phyloP scores from a whole-genome alignment of 2,329 filamentous ascomycete species.

The Teratosphaeria destructans region DNA sequence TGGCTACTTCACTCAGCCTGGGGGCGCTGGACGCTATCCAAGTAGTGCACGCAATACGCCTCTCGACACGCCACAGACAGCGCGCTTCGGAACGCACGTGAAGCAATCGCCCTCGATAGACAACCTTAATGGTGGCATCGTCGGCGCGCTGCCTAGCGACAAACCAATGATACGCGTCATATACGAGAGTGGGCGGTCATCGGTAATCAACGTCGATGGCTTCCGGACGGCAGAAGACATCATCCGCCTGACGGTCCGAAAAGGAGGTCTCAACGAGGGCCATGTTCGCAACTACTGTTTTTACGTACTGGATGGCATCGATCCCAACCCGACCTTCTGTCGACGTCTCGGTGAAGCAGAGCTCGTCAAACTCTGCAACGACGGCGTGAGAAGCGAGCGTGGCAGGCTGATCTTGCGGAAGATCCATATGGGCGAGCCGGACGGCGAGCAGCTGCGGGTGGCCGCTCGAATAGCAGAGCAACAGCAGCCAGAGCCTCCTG shows the following conservation, averaged over 20 bases:
- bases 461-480: conserved; percentile 84
- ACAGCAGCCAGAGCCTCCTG: conserved; percentile 47
- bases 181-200: conserved; percentile 80
- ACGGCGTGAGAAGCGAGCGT: conserved; percentile 72
- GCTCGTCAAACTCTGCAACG: conserved; percentile 81
- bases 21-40: conserved; percentile 34
- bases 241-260: conserved; percentile 77
- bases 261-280: conserved; percentile 78
- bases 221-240: conserved; percentile 90
- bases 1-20: conserved; percentile 41
- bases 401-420: conserved; percentile 84
- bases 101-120: conserved; percentile 78
- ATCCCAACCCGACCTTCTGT: conserved; percentile 71
- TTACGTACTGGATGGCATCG: conserved; percentile 78
- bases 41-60: conserved; percentile 39
- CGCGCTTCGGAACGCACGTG: conserved; percentile 57
- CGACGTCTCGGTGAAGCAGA: conserved; percentile 77
- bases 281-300: conserved; percentile 96
- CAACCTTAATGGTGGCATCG: conserved; percentile 59
- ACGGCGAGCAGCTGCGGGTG: conserved; percentile 72
- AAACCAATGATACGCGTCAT: conserved; percentile 89
- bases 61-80: conserved; percentile 51
- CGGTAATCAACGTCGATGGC: conserved; percentile 84
- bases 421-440: conserved; percentile 85
- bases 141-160: conserved; percentile 67